Conservation (phyloP, 2,329 filamentous ascomycete species). For the Hirsutella thompsonii region DNA sequence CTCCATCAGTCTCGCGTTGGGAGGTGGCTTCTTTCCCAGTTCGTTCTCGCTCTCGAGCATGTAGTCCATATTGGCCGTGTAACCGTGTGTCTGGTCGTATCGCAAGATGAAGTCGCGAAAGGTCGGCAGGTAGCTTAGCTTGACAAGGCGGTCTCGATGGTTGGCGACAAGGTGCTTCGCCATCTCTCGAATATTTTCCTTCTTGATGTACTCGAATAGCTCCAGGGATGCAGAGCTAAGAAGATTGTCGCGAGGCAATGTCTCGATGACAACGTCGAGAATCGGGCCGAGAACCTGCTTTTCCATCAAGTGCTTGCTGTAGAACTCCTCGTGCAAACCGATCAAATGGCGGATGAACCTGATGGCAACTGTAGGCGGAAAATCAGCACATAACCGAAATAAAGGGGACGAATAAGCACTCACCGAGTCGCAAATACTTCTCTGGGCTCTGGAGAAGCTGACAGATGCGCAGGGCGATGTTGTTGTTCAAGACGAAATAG, state of each 20-base stretch:
- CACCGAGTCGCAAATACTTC: slow-evolving; percentile 85
- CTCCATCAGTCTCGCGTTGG: slow-evolving; percentile 51
- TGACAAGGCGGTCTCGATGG: slow-evolving; percentile 63
- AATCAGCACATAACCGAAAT: too few relatives aligned
- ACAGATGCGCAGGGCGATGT: slow-evolving; percentile 63
- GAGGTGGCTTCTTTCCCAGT: slow-evolving; percentile 26
- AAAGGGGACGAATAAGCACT: slow-evolving; percentile 18
- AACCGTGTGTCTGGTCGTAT: slow-evolving; percentile 69
- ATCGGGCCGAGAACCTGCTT: slow-evolving; percentile 75
- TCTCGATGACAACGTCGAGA: slow-evolving; percentile 69
- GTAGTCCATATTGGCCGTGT: slow-evolving; percentile 52
- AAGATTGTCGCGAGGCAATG: slow-evolving; percentile 84
- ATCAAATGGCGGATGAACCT: slow-evolving; percentile 89
- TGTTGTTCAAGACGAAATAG: slow-evolving; percentile 72
- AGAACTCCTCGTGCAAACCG: slow-evolving; percentile 79
- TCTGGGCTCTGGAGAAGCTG: slow-evolving; percentile 74
- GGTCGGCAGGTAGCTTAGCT: slow-evolving; percentile 71
- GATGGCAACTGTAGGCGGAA: slow-evolving; percentile 51
- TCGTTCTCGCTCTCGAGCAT: slow-evolving; percentile 60
- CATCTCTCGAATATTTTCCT: slow-evolving; percentile 68
- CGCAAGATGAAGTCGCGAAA: slow-evolving; percentile 64
- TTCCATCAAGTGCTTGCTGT: slow-evolving; percentile 71
- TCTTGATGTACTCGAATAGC: slow-evolving; percentile 81
- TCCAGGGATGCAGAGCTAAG: slow-evolving; percentile 90
- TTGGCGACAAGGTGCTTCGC: slow-evolving; percentile 75